Evolutionary conservation across 2,329 filamentous ascomycete genomes (phyloP), one percentile per base, ranked within the genome.

Genomic region (Ophiostoma montium): DNA sequence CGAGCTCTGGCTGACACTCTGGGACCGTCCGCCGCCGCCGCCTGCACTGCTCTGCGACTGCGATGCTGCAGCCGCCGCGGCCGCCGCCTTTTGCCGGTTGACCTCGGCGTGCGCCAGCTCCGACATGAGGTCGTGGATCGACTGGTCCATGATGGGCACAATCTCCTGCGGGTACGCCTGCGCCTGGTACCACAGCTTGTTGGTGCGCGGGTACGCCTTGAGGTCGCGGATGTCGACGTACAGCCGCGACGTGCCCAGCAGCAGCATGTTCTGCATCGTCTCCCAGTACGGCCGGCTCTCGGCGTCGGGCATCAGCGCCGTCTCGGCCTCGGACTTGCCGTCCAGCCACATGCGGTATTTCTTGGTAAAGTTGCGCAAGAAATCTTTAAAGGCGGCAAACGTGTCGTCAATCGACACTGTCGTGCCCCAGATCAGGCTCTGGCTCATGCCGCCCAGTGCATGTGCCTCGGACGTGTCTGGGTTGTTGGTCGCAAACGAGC

Each of bases 151-250:
- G 43, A 96, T 74, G 3, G 90, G 89, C 41, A 98, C 84, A 48
- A 98, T 89, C 72, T 98, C 92, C 60, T 92, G 88, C 0, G 92
- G 92, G 61, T 95, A 98, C 13, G 85, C 82, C 62, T 94, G 86
- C 51, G 94, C 72, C 65, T 98, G 94, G 63, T 96, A 86, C 86
- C 88, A 96, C 50, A 98, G 71, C 67, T 96, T 96, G 58, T 83
- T 73, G 0, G 92, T 96, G 1, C 87, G 81, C 3, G 94, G 92
- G 62, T 95, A 98, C 12, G 89, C 76, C 62, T 94, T 94, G 52
- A 98, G 72, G 58, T 98, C 94, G 50, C 79, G 80, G 48, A 89
- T 79, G 62, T 98, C 88, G 36, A 98, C 67, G 61, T 95, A 95
- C 36, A 98, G 74, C 51, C 84, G 83, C 16, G 80, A 84, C 9